These are phyloP conservation scores for Claviceps arundinis DNA, from an alignment of 2,329 filamentous ascomycete species.

Conservation along the genomic window DNA sequence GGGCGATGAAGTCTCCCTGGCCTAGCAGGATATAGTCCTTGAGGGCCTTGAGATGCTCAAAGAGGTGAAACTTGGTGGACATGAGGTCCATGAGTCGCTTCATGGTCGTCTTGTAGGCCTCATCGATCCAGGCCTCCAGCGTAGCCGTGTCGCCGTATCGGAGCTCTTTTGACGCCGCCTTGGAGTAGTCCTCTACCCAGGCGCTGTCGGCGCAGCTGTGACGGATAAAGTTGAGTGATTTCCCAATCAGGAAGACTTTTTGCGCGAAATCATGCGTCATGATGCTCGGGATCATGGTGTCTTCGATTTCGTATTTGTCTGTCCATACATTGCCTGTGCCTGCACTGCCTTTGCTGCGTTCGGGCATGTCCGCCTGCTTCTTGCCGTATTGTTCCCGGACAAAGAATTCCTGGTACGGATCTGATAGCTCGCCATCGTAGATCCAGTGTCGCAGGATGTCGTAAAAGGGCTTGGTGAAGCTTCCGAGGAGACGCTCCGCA, in stretches of 20 bases:
- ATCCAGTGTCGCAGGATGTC: slow-evolving; percentile 95
- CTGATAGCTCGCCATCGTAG: slow-evolving; percentile 94
- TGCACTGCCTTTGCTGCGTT: slow-evolving; percentile 35
- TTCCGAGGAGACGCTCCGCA: slow-evolving; percentile 73
- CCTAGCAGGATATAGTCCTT: slow-evolving; percentile 93
- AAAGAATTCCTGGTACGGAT: slow-evolving; percentile 92
- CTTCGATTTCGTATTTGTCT: slow-evolving; percentile 82
- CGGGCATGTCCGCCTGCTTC: slow-evolving; percentile 31
- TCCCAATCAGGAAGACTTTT: slow-evolving; percentile 94
- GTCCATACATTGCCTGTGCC: slow-evolving; percentile 81
- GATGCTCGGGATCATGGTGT: slow-evolving; percentile 82
- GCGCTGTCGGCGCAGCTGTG: slow-evolving; percentile 86
- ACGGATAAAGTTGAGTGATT: slow-evolving; percentile 94
- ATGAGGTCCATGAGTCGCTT: slow-evolving; percentile 84
- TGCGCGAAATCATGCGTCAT: slow-evolving; percentile 88
- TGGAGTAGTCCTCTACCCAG: slow-evolving; percentile 95
- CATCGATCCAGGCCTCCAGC: slow-evolving; percentile 84
- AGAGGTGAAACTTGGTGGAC: slow-evolving; percentile 88
- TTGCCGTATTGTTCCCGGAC: slow-evolving; percentile 61
- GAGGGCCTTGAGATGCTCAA: slow-evolving; percentile 79
- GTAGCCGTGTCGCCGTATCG: slow-evolving; percentile 87
- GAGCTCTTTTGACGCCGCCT: slow-evolving; percentile 80
- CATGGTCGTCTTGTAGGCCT: slow-evolving; percentile 98
- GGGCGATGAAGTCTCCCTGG: slow-evolving; percentile 91
- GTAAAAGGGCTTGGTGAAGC: slow-evolving; percentile 90